These are phyloP conservation scores for Corinectria fuckeliana DNA, from an alignment of 2,329 filamentous ascomycete genomes.

Conservation along the genomic window DNA sequence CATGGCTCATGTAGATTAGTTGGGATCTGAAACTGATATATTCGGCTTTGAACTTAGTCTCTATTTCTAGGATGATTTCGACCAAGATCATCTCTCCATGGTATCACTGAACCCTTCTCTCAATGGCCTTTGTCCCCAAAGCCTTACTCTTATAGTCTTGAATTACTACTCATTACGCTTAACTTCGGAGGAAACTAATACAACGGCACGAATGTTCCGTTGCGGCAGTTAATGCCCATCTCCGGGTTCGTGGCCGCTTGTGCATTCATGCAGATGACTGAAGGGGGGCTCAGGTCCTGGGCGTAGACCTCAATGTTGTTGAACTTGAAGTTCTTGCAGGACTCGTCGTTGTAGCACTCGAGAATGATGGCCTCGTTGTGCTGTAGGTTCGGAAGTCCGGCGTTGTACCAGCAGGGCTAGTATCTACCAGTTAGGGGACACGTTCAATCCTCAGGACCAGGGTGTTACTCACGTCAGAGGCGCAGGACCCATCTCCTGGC, in stretches of 20 bases:
- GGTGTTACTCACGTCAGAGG: conserved; percentile 8
- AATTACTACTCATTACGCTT: neutral
- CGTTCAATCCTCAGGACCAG: neutral
- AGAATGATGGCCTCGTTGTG: conserved; percentile 20
- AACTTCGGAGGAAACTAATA: neutral
- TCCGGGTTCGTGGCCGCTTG: conserved; percentile 5
- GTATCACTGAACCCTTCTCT: neutral
- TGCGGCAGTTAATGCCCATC: conserved; percentile 13
- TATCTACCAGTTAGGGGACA: neutral
- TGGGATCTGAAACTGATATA: neutral
- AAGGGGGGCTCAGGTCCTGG: conserved; percentile 11
- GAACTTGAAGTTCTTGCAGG: conserved; percentile 17
- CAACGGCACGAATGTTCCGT: conserved; percentile 12
- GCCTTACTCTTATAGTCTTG: neutral
- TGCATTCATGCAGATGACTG: conserved; percentile 18
- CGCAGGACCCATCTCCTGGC: conserved; percentile 15
- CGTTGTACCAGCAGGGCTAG: conserved; percentile 17
- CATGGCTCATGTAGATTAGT: too few relatives aligned
- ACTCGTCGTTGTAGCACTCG: conserved; percentile 17
- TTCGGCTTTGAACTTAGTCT: neutral
- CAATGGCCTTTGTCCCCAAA: too few relatives aligned
- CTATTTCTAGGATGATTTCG: neutral
- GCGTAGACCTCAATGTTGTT: conserved; percentile 9
- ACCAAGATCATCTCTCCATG: neutral
- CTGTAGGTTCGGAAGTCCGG: conserved; percentile 14